Evolutionary conservation across 1,284 basidiomycete species (phyloP), one percentile per base, ranked within the genome.

Genomic region (Ganoderma lucidum): DNA sequence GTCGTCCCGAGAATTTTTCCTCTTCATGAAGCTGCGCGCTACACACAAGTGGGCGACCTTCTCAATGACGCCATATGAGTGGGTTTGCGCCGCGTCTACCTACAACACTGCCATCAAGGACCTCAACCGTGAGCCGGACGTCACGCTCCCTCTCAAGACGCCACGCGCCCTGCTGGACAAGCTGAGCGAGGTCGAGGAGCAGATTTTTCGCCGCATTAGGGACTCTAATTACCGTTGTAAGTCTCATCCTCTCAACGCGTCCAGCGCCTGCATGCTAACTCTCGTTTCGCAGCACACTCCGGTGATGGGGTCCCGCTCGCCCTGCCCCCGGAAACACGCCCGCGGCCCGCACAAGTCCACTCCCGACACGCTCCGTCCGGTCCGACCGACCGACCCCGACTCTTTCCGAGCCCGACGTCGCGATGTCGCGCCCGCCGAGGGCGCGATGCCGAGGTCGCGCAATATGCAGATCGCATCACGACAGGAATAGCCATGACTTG

Each of bases 1-100:
- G 12, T 17, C 45, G 23, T 19, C 15, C 6, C n/a, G 6, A 1
- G 65, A 72, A 30, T 72, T 70, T 32, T 70, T 45, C 63, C 65
- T 72, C 6, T 72, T 72, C 32, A 72, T 72, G 70, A 51, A 72
- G 6, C 63, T 72, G 35, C 51, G 66, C 1, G 48, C 39, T 19
- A 35, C 59, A 39, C 37, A 51, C 35, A 37, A 62, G 45, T 71
- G 70, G 70, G 35, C 60, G 8, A 70, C 70, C 2, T 71, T 64
- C 41, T 15, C n/a, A 9, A 71, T 71, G 70, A 55, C 30, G 15
- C 58, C 68, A 14, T 37, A 42, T 10, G 63, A 70, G 10, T 71
- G 68, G 70, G 70, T 67, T 15, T 28, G 32, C 28, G 68, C 68
- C 1, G 62, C 65, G 1, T 44, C 58, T n/a, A 48, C 15, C 3